Percentiles rank a stretch among this genome's conserved stretches.
These are phyloP conservation scores for Cryphonectria nitschkei DNA, from an alignment of 2,329 filamentous ascomycete species.

Conservation along the genomic window DNA sequence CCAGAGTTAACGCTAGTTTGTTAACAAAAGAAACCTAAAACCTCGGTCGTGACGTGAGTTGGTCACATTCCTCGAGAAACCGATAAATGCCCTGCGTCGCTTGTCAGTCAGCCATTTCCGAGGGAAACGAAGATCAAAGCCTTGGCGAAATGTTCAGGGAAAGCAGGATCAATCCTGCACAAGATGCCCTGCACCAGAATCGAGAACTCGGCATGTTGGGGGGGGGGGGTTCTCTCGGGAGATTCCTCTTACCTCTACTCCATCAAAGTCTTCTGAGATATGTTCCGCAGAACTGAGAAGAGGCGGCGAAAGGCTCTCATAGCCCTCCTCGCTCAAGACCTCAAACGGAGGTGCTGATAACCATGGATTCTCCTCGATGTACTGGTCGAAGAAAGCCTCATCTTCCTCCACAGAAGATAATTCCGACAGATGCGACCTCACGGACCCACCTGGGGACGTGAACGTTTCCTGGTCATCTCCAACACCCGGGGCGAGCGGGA, in stretches of 20 bases:
- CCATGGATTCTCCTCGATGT: slow-evolving; percentile 52
- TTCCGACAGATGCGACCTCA: slow-evolving; percentile 44
- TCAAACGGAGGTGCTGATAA: slow-evolving; percentile 39
- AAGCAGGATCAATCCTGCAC: too few relatives aligned
- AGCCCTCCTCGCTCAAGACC: slow-evolving; percentile 48
- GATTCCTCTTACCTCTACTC: slow-evolving; percentile 44
- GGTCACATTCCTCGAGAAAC: slow-evolving; percentile 62
- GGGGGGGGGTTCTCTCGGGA: background rate
- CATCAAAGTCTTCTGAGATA: slow-evolving; percentile 55
- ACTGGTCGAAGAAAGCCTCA: slow-evolving; percentile 45
- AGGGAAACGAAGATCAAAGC: background rate
- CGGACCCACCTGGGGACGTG: slow-evolving; percentile 53
- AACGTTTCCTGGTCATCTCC: slow-evolving; percentile 37
- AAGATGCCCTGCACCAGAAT: background rate
- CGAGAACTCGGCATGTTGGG: background rate
- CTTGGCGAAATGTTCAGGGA: background rate
- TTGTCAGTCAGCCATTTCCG: background rate
- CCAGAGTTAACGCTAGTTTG: background rate
- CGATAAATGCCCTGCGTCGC: slow-evolving; percentile 52
- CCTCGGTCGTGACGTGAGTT: slow-evolving; percentile 32
- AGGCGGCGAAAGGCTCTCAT: slow-evolving; percentile 54
- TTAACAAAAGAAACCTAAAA: slow-evolving; percentile 22
- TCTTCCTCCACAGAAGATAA: slow-evolving; percentile 45
- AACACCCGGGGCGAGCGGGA: slow-evolving; percentile 76
- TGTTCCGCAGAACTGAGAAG: slow-evolving; percentile 48